Conservation (phyloP, 768 basidiomycete genomes). For the Calocybe gangraenosa region DNA sequence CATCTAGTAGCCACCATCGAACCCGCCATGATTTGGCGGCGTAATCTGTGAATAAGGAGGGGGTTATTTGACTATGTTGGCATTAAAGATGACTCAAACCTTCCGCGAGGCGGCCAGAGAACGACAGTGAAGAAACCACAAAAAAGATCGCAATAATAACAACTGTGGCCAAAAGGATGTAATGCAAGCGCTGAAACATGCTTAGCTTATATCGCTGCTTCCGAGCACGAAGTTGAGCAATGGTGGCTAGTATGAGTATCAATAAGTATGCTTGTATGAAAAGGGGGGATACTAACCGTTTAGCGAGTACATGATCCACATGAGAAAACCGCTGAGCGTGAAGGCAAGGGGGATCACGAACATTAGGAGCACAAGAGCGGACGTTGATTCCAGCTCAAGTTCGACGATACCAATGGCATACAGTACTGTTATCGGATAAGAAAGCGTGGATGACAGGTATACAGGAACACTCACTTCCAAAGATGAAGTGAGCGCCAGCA, state of each 20-base stretch:
- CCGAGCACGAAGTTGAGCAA: conserved; percentile 76
- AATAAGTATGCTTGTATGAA: not conserved
- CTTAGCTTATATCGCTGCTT: conserved; percentile 83
- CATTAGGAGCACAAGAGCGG: conserved; percentile 75
- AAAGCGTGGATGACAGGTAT: not conserved
- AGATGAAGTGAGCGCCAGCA: conserved; percentile 83
- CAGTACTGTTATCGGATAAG: conserved; percentile 46
- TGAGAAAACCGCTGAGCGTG: conserved; percentile 90
- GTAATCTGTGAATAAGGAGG: conserved; percentile 61
- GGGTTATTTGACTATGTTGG: conserved; percentile 3
- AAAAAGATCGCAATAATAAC: conserved; percentile 86
- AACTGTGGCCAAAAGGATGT: conserved; percentile 80
- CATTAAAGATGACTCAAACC: conserved; percentile 38
- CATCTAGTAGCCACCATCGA: conserved; percentile 97
- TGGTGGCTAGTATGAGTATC: conserved; percentile 58
- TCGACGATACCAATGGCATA: conserved; percentile 96
- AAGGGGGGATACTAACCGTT: conserved; percentile 55
- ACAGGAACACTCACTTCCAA: conserved; percentile 67
- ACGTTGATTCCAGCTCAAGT: conserved; percentile 87
- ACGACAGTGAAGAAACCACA: conserved; percentile 85
- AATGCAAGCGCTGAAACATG: conserved; percentile 87
- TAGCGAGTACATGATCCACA: conserved; percentile 92
- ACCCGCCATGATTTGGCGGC: conserved; percentile 85
- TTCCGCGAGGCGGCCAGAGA: conserved; percentile 89
- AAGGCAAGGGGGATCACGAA: conserved; percentile 95